Conservation (phyloP, 371 early-diverging fungal species). For the Entomophthora muscae region DNA sequence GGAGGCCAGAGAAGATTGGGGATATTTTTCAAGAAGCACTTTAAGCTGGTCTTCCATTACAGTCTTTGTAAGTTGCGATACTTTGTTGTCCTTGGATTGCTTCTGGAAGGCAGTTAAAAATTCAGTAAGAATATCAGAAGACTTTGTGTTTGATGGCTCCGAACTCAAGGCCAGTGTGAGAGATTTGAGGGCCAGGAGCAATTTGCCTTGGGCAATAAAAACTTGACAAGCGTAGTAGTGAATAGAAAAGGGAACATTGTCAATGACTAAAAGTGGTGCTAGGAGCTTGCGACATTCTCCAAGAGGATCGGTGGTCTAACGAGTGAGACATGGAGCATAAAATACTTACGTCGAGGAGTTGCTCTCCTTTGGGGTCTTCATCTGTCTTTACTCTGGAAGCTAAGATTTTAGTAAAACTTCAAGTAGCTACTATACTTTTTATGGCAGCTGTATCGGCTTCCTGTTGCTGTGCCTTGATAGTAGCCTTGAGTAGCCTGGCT, state of each 20-base stretch:
- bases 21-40: neutral
- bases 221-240: neutral
- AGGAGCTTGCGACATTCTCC: neutral
- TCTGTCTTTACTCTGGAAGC: slow-evolving; percentile 15
- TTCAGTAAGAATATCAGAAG: neutral
- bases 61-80: neutral
- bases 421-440: neutral
- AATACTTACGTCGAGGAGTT: slow-evolving; percentile 8
- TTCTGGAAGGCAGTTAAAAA: neutral
- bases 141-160: neutral
- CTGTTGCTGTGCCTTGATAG: slow-evolving; percentile 14
- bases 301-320: neutral
- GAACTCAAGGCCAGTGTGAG: neutral
- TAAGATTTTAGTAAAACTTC: neutral
- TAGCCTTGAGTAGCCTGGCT: slow-evolving; percentile 20
- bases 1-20: neutral
- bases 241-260: neutral
- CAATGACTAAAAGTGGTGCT: neutral
- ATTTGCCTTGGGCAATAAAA: neutral
- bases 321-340: neutral
- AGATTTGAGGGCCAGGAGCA: neutral
- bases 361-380: slow-evolving; percentile 19
- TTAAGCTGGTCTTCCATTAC: neutral
- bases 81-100: neutral
- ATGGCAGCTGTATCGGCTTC: neutral